Conservation (phyloP, 768 basidiomycete genomes). For the Boletus subparvulus region DNA sequence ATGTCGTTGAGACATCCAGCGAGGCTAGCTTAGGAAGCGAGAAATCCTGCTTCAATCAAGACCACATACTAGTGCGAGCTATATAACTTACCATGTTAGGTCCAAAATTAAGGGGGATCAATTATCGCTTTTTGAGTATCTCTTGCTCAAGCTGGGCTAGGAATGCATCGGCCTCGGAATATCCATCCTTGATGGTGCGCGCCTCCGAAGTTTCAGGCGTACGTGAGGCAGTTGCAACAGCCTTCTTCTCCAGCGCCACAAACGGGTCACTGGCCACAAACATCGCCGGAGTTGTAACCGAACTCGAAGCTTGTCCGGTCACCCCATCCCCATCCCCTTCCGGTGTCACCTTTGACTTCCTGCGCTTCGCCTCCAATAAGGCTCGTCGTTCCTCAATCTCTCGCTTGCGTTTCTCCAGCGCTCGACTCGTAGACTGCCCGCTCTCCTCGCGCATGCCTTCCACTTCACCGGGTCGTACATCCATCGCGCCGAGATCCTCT, state of each 20-base stretch:
- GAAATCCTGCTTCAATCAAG: conserved; percentile 8
- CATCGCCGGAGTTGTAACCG: neutral
- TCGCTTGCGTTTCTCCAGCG: conserved; percentile 66
- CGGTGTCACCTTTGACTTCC: conserved; percentile 42
- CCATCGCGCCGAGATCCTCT: conserved; percentile 58
- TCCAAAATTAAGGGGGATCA: neutral
- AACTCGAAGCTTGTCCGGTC: neutral
- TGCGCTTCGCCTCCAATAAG: conserved; percentile 65
- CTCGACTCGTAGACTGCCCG: conserved; percentile 43
- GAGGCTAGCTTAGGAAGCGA: conserved; percentile 43
- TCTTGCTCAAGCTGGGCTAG: conserved; percentile 65
- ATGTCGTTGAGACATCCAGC: conserved; percentile 51
- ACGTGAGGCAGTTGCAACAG: conserved; percentile 14
- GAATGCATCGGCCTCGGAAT: conserved; percentile 55
- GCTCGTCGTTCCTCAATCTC: conserved; percentile 66
- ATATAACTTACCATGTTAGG: neutral
- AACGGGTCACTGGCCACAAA: conserved; percentile 40
- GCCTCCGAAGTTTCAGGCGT: conserved; percentile 27
- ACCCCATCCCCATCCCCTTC: neutral
- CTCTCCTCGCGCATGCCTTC: conserved; percentile 66
- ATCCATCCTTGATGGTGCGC: conserved; percentile 19
- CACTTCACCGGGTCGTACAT: conserved; percentile 65
- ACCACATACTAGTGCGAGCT: neutral
- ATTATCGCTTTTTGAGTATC: conserved; percentile 37
- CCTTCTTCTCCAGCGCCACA: conserved; percentile 41